phyloP scores from a whole-genome alignment of 805 yeast species.

The Kregervanrija pseudodelftensis region DNA sequence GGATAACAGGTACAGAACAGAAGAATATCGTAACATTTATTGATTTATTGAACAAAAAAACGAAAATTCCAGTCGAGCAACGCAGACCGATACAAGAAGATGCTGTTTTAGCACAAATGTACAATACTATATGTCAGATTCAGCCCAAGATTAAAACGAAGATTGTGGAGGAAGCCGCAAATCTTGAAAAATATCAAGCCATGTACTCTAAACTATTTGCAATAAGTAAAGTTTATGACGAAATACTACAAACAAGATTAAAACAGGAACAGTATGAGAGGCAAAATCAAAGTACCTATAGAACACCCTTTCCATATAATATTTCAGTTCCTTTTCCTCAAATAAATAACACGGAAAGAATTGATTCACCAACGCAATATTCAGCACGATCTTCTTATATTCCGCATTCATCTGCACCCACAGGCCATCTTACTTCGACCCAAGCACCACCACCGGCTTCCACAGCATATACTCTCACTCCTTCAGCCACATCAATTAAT shows the following conservation, averaged over 20 bases:
- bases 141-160: constrained; percentile 66
- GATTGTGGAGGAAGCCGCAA: constrained; percentile 48
- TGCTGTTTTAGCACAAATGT: constrained; percentile 47
- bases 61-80: constrained; percentile 32
- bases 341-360: too few relatives aligned
- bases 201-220: constrained; percentile 75
- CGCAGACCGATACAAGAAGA: constrained; percentile 34
- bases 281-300: too few relatives aligned
- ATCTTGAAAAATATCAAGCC: constrained; percentile 60
- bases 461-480: too few relatives aligned
- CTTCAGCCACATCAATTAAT: too few relatives aligned
- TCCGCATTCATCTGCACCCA: too few relatives aligned
- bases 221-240: constrained; percentile 69
- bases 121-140: constrained; percentile 49
- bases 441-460: too few relatives aligned
- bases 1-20: constrained; percentile 56
- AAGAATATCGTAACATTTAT: constrained; percentile 63
- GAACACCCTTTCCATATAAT: too few relatives aligned
- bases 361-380: too few relatives aligned
- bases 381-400: too few relatives aligned
- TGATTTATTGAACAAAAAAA: constrained; percentile 50
- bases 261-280: constrained; percentile 16
- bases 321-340: too few relatives aligned
- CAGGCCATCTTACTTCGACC: too few relatives aligned
- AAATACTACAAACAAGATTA: constrained; percentile 53